Percentiles rank a stretch among this genome's conserved stretches.
Evolutionary conservation across 768 basidiomycete genomes (phyloP).

Genomic region (Kwoniella bestiolae): DNA sequence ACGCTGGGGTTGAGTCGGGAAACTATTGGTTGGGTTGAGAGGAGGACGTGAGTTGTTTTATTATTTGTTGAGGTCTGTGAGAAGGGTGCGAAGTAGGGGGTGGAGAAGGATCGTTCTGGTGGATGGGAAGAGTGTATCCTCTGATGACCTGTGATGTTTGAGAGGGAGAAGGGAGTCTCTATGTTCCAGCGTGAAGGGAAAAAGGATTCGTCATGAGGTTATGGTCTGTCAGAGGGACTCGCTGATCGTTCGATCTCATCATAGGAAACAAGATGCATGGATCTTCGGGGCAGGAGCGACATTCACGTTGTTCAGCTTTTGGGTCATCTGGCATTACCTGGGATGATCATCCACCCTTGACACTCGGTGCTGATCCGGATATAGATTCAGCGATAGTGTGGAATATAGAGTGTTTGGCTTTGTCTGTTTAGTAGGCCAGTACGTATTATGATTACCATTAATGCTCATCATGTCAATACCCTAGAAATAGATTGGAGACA

Average conservation of each 20-base stretch:
- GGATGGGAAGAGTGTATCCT: too few relatives aligned
- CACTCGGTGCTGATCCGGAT: neutral
- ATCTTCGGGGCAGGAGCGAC: conserved; percentile 85
- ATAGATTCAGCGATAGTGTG: neutral
- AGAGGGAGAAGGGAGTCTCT: too few relatives aligned
- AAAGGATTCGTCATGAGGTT: neutral
- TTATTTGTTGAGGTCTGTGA: neutral
- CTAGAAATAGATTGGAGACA: neutral
- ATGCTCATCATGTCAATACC: neutral
- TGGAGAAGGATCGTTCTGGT: too few relatives aligned
- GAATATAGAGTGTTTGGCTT: neutral
- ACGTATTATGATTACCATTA: neutral
- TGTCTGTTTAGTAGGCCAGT: too few relatives aligned
- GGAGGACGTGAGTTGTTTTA: conserved; percentile 71
- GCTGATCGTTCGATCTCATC: conserved; percentile 1
- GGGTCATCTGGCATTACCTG: conserved; percentile 86
- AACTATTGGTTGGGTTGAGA: conserved; percentile 97
- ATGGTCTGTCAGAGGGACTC: neutral
- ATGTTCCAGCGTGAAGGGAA: too few relatives aligned
- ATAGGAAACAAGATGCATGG: conserved; percentile 90
- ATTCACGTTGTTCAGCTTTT: conserved; percentile 91
- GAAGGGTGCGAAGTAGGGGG: neutral
- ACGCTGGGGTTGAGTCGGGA: conserved; percentile 90
- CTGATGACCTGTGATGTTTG: too few relatives aligned
- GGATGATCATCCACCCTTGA: too few relatives aligned